Evolutionary conservation across 2,329 filamentous ascomycete species (phyloP), one percentile per base, ranked within the genome.

Genomic region (Colletotrichum tropicicola): DNA sequence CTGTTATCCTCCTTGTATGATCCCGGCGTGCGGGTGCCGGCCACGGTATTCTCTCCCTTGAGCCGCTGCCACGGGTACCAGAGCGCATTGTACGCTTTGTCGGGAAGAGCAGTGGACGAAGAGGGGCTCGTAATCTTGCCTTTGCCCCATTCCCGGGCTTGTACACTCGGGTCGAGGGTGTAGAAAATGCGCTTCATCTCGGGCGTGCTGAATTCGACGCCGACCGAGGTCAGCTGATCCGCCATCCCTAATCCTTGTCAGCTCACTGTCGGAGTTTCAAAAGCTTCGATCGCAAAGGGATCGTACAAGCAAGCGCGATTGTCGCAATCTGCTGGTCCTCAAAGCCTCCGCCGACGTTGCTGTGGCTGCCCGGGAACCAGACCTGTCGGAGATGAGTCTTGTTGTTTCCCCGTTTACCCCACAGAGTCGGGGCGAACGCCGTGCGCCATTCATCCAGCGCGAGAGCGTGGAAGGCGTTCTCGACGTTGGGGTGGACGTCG

Each of bases 301-400:
- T 10, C 67, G 10, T 52, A 69, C 70, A 72, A 8, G 70, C 69
- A 9, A 72, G 55, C 1, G 70, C 57, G 6, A 72, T 71, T 9
- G 63, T 70, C 30, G 70, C 70, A 3, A 71, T 70, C 39, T 71
- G 69, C 35, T 70, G 67, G 9, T 72, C 70, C 5, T 66, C 44
- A 82, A 85, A 88, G 1, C 87, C 87, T 23, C 87, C 87, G 6
- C 87, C 87, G 51, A 89, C 86, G 66, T 89, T 86, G 12, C 84
- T 86, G 70, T 90, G 88, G 56, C 82, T 82, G 12, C 87, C 87
- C 0, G 87, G 84, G 70, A 90, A 90, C 83, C 83, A 85, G 13
- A 71, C 70, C 28, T 72, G 70, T 4, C 66, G 64, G 17, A 72
- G 70, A 2, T 68, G 54, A 3, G 68, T 68, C 4, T 44, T 58